These are phyloP conservation scores for Strobilomyces echinocephalus DNA, from an alignment of 768 basidiomycete genomes.

Conservation along the genomic window DNA sequence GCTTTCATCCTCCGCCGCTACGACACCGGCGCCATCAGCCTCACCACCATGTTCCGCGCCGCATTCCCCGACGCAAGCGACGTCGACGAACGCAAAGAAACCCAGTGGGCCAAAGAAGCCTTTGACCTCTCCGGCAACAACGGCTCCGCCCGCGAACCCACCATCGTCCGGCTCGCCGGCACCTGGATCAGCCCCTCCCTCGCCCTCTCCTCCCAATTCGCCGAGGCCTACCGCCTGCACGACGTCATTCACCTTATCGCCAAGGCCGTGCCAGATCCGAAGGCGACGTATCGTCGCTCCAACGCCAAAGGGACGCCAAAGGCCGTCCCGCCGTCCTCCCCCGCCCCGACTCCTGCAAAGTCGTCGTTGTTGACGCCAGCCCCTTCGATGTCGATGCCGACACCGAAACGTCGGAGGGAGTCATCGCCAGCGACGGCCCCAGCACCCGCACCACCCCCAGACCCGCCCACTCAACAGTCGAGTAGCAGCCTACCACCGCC, in stretches of 20 bases:
- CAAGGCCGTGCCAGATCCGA: conserved; percentile 72
- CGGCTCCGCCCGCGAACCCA: conserved; percentile 54
- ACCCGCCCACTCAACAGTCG: conserved; percentile 13
- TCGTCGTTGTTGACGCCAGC: conserved; percentile 30
- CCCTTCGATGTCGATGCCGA: conserved; percentile 37
- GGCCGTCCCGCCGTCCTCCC: conserved; percentile 25
- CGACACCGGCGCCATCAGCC: conserved; percentile 87
- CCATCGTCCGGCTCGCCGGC: conserved; percentile 76
- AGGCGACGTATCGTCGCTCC: conserved; percentile 72
- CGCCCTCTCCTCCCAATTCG: conserved; percentile 55
- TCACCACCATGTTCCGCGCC: conserved; percentile 95
- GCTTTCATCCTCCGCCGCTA: conserved; percentile 93
- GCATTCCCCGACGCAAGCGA: conserved; percentile 83
- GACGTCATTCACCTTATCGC: conserved; percentile 62
- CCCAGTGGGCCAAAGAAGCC: conserved; percentile 76
- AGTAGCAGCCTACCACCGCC: conserved; percentile 35
- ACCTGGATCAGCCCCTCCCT: conserved; percentile 73
- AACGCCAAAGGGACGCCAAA: conserved; percentile 32
- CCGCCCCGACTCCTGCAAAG: conserved; percentile 20
- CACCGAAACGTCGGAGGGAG: conserved; percentile 65
- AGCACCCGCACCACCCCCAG: conserved; percentile 24
- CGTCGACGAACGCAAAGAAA: conserved; percentile 70
- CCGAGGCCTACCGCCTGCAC: conserved; percentile 59
- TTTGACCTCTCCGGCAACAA: conserved; percentile 79
- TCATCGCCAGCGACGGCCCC: conserved; percentile 32